phyloP scores from a whole-genome alignment of 306 rosid species.

The Biancaea sappan region DNA sequence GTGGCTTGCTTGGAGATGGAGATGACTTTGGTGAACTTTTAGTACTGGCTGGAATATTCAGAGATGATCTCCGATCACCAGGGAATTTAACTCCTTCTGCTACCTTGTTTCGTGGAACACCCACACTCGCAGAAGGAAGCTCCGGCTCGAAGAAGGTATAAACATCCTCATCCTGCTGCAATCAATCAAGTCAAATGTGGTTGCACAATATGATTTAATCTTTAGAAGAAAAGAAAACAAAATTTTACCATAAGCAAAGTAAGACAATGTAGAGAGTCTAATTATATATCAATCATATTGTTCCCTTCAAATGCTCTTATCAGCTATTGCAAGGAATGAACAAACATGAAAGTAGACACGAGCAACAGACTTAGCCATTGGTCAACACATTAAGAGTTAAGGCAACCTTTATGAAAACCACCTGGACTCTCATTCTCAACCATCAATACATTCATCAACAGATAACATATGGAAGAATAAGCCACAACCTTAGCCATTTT shows the following conservation, averaged over 20 bases:
- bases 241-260: background rate
- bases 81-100: slow-evolving; percentile 57
- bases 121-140: slow-evolving; percentile 51
- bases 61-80: slow-evolving; percentile 56
- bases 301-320: slow-evolving; percentile 7
- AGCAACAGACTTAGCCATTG: background rate
- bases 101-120: slow-evolving; percentile 58
- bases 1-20: slow-evolving; percentile 56
- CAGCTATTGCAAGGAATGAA: background rate
- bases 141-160: slow-evolving; percentile 93
- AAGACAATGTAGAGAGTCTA: background rate
- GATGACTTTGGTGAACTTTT: slow-evolving; percentile 53
- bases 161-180: slow-evolving; percentile 89
- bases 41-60: slow-evolving; percentile 45
- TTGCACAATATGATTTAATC: background rate
- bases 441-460: slow-evolving; percentile 1
- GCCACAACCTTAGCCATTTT: slow-evolving; percentile 6
- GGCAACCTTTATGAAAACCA: background rate
- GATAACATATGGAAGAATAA: background rate
- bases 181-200: slow-evolving; percentile 10
- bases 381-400: background rate
- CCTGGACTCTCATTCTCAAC: background rate
- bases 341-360: background rate
- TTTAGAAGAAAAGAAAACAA: background rate
- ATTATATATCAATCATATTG: background rate